Evolutionary conservation across 2,329 filamentous ascomycete genomes (phyloP).

Genomic region (Thelonectria discophora): DNA sequence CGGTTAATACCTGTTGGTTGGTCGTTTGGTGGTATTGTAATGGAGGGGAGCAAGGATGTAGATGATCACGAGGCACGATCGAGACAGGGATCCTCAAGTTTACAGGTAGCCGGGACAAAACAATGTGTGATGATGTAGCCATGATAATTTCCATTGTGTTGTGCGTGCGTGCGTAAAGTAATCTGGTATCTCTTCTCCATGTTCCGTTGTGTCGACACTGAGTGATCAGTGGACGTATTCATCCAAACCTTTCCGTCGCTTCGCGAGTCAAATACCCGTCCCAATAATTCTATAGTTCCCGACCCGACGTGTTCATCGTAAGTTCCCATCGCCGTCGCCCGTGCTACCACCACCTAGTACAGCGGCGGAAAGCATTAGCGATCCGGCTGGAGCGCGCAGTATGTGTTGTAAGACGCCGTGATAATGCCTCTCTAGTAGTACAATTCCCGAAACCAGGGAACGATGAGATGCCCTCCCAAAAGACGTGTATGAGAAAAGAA

Average conservation of each 20-base stretch:
- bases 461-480: conserved; percentile 37
- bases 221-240: conserved; percentile 41
- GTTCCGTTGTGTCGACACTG: conserved; percentile 40
- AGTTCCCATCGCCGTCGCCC: conserved; percentile 28
- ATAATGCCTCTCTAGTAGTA: conserved; percentile 44
- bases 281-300: conserved; percentile 43
- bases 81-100: conserved; percentile 33
- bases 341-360: conserved; percentile 13
- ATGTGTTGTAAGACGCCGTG: conserved; percentile 41
- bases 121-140: conserved; percentile 21
- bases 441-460: conserved; percentile 38
- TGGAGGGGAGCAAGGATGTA: conserved; percentile 31
- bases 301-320: conserved; percentile 42
- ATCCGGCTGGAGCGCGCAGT: conserved; percentile 30
- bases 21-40: neutral
- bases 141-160: conserved; percentile 30
- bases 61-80: conserved; percentile 42
- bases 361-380: conserved; percentile 18
- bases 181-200: conserved; percentile 42
- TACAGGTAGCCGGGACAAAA: conserved; percentile 9
- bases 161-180: conserved; percentile 31
- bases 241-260: conserved; percentile 33
- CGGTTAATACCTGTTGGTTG: conserved; percentile 5
- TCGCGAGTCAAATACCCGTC: conserved; percentile 29
- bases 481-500: conserved; percentile 27